A percentile compares a stretch with the other conserved stretches of the same genome.
phyloP scores from a whole-genome alignment of 768 basidiomycete genomes.

The Hygrocybe punicea region DNA sequence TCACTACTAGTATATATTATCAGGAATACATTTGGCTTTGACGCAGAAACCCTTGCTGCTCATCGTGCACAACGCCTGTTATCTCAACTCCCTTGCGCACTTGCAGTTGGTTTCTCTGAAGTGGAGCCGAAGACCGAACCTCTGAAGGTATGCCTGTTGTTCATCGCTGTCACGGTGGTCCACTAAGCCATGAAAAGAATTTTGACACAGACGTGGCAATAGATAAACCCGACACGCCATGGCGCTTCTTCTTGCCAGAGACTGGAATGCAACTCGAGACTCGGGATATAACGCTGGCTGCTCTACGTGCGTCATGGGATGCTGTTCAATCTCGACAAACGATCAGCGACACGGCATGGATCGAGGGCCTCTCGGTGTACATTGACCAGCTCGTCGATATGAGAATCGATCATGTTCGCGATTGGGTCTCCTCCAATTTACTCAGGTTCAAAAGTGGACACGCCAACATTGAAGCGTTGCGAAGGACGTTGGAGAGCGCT shows the following conservation, averaged over 20 bases:
- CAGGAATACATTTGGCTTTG: background rate
- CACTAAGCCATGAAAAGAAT: slow-evolving; percentile 36
- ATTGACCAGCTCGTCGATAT: slow-evolving; percentile 40
- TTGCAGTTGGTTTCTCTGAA: slow-evolving; percentile 47
- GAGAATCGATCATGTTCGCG: slow-evolving; percentile 46
- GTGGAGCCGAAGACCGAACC: slow-evolving; percentile 45
- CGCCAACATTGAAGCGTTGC: slow-evolving; percentile 45
- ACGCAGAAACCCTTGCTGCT: slow-evolving; percentile 45
- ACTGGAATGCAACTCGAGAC: slow-evolving; percentile 1
- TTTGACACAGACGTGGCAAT: slow-evolving; percentile 48
- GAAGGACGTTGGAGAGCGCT: slow-evolving; percentile 41
- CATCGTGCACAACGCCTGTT: slow-evolving; percentile 47
- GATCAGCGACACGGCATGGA: slow-evolving; percentile 43
- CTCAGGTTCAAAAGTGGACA: slow-evolving; percentile 44
- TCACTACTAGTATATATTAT: background rate
- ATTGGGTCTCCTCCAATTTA: slow-evolving; percentile 52
- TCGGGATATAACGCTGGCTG: slow-evolving; percentile 17
- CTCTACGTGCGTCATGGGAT: background rate
- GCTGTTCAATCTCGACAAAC: slow-evolving; percentile 27
- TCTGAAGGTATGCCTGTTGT: slow-evolving; percentile 41
- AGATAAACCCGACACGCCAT: slow-evolving; percentile 34
- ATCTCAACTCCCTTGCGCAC: slow-evolving; percentile 43
- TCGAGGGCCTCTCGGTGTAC: slow-evolving; percentile 33
- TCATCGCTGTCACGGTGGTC: background rate
- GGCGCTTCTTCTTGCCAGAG: slow-evolving; percentile 33